Evolutionary conservation across 441 rosid species (phyloP).

Genomic region (Adansonia grandidieri): DNA sequence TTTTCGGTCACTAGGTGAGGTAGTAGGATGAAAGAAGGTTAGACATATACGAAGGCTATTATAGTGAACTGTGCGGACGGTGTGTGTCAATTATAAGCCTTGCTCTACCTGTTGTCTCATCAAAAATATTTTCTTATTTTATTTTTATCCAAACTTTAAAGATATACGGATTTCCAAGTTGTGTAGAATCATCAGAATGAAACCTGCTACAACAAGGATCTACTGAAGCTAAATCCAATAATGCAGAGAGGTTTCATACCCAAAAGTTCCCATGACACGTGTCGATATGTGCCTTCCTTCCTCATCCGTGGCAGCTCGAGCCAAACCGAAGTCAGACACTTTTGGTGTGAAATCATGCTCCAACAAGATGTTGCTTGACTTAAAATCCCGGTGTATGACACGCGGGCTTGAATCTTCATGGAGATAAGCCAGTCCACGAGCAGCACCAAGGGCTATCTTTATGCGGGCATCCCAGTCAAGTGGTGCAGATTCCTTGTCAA

Average conservation of each 20-base stretch:
- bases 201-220: not conserved
- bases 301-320: slow-evolving; percentile 90
- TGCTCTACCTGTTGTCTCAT: not conserved
- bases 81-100: not conserved
- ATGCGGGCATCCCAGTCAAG: slow-evolving; percentile 86
- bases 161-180: not conserved
- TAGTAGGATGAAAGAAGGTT: not conserved
- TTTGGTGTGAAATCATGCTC: slow-evolving; percentile 92
- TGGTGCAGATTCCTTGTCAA: slow-evolving; percentile 72
- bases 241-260: slow-evolving; percentile 42
- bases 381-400: slow-evolving; percentile 96
- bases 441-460: slow-evolving; percentile 94
- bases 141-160: not conserved
- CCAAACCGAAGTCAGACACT: slow-evolving; percentile 95
- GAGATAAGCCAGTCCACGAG: slow-evolving; percentile 86
- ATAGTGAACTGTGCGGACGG: not conserved
- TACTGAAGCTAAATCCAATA: not conserved
- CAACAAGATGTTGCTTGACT: slow-evolving; percentile 89
- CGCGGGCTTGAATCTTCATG: slow-evolving; percentile 97
- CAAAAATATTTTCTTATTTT: not conserved
- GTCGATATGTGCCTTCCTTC: slow-evolving; percentile 86
- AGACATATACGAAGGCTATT: not conserved
- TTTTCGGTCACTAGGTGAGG: not conserved
- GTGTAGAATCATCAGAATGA: not conserved
- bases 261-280: slow-evolving; percentile 97